Evolutionary conservation across 2,329 filamentous ascomycete genomes (phyloP).

Genomic region (Aspergillus tamarii): DNA sequence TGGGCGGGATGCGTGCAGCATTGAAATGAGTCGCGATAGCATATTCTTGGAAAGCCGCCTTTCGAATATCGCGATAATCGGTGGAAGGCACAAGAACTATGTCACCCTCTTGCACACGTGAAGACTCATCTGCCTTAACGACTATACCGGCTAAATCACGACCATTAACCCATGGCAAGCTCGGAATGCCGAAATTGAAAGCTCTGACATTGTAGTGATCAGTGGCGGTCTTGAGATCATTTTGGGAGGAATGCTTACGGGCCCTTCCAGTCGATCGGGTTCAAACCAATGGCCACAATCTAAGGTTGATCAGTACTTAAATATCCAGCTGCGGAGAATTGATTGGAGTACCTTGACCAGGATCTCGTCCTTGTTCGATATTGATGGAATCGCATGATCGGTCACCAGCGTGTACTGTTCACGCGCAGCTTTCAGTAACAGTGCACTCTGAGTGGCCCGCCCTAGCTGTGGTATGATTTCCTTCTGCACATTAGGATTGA

Average conservation of each 20-base stretch:
- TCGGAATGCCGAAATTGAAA: constrained; percentile 70
- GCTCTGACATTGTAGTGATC: constrained; percentile 51
- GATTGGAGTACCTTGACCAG: constrained; percentile 56
- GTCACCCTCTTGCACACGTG: constrained; percentile 61
- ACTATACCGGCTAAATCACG: constrained; percentile 71
- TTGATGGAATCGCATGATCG: constrained; percentile 51
- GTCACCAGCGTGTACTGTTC: constrained; percentile 54
- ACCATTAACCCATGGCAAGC: constrained; percentile 69
- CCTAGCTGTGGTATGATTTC: constrained; percentile 14
- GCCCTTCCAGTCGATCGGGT: constrained; percentile 77
- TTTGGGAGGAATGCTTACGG: constrained; percentile 44
- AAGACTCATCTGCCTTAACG: constrained; percentile 49
- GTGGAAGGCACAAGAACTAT: constrained; percentile 68
- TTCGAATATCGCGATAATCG: constrained; percentile 72
- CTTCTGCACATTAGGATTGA: neutral
- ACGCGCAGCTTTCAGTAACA: constrained; percentile 55
- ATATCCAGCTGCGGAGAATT: neutral
- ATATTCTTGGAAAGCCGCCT: constrained; percentile 73
- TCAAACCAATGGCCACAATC: constrained; percentile 68
- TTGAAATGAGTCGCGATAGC: constrained; percentile 68
- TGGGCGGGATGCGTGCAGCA: constrained; percentile 62
- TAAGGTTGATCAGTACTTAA: constrained; percentile 11
- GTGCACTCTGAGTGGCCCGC: constrained; percentile 46
- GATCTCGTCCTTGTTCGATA: constrained; percentile 56
- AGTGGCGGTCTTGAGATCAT: neutral